Conservation (phyloP, 169 alveolate genomes). For the Prorocentrum cordatum region DNA sequence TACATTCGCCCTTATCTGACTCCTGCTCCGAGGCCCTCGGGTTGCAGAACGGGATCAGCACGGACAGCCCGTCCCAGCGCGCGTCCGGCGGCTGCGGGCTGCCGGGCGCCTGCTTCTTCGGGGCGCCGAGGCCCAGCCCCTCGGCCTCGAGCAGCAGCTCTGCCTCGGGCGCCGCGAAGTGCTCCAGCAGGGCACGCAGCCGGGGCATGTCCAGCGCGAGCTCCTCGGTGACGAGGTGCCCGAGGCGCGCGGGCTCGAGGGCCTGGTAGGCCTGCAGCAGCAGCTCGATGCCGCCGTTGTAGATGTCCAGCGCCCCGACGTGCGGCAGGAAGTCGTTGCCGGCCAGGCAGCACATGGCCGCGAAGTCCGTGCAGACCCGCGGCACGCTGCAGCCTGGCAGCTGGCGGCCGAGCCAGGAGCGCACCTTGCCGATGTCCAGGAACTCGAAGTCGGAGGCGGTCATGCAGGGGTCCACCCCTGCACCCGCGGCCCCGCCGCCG, state of each 20-base stretch:
- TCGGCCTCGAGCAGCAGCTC: slow-evolving; percentile 15
- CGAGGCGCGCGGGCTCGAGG: slow-evolving; percentile 5
- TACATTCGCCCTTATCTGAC: too few species aligned
- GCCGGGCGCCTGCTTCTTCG: slow-evolving; percentile 32
- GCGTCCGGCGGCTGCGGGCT: slow-evolving; percentile 27
- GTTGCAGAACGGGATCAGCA: slow-evolving; percentile 18
- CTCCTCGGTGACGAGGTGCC: slow-evolving; percentile 13
- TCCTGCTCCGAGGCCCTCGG: too few species aligned
- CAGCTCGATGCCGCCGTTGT: slow-evolving; percentile 38
- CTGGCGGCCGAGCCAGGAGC: slow-evolving; percentile 52
- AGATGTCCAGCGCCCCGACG: slow-evolving; percentile 39
- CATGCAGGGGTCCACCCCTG: background rate
- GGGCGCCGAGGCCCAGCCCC: slow-evolving; percentile 39
- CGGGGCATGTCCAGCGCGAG: slow-evolving; percentile 29
- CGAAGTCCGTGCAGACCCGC: background rate
- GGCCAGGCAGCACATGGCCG: slow-evolving; percentile 55
- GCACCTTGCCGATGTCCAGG: slow-evolving; percentile 37
- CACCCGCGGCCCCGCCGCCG: background rate
- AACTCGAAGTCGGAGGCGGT: slow-evolving; percentile 2
- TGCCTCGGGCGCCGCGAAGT: slow-evolving; percentile 24
- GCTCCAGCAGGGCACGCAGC: slow-evolving; percentile 38
- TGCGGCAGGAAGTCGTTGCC: slow-evolving; percentile 59
- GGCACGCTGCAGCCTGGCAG: slow-evolving; percentile 1
- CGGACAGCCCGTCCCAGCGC: slow-evolving; percentile 41
- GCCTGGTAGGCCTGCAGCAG: slow-evolving; percentile 12